Evolutionary conservation across 2,329 filamentous ascomycete genomes (phyloP).

Genomic region (Diaporthe citrichinensis): DNA sequence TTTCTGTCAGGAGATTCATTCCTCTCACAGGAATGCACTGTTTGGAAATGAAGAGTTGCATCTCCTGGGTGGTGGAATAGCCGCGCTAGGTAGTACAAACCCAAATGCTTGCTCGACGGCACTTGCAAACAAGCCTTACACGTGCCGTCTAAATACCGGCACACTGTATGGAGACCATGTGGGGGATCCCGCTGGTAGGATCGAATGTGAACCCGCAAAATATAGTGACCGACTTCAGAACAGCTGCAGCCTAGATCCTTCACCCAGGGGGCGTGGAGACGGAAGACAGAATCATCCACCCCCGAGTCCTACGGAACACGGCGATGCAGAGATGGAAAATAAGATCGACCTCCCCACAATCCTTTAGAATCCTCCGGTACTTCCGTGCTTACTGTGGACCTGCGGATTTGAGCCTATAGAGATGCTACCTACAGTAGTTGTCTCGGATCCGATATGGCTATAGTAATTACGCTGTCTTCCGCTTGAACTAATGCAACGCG

Average conservation of each 20-base stretch:
- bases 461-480: background rate
- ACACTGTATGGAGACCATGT: background rate
- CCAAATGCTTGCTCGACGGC: background rate
- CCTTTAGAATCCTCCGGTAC: background rate
- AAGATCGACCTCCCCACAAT: background rate
- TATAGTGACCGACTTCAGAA: background rate
- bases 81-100: background rate
- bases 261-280: conserved; percentile 2
- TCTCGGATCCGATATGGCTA: background rate
- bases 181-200: background rate
- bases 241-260: conserved; percentile 3
- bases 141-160: background rate
- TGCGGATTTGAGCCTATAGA: background rate
- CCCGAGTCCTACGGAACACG: background rate
- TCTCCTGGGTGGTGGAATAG: background rate
- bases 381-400: background rate
- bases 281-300: background rate
- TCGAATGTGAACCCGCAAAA: background rate
- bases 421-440: background rate
- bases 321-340: background rate
- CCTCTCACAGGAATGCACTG: background rate
- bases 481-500: background rate
- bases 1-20: background rate
- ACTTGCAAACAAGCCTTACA: background rate
- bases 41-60: background rate